Conservation (phyloP, 2,329 filamentous ascomycete species). For the Trichothecium sympodiale region DNA sequence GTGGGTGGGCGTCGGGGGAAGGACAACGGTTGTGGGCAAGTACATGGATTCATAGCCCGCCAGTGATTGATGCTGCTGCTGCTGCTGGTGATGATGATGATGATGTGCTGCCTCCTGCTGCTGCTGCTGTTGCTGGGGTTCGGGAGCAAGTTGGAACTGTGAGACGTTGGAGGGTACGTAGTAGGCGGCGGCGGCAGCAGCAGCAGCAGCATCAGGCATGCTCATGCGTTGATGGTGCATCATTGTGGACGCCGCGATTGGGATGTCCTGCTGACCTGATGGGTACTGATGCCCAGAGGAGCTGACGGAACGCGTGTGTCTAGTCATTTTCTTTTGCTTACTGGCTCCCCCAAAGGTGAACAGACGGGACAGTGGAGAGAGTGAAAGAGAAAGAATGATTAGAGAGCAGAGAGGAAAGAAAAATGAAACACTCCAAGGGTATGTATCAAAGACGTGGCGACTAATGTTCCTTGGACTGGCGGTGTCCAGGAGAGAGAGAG, state of each 20-base stretch:
- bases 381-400: conserved; percentile 3
- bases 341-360: no score
- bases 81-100: conserved; percentile 3
- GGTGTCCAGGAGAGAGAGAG: not conserved
- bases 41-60: conserved; percentile 30
- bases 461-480: no score
- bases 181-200: conserved; percentile 14
- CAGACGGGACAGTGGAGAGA: conserved; percentile 1
- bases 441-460: not conserved
- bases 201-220: no score
- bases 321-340: no score
- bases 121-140: conserved; percentile 17
- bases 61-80: conserved; percentile 2
- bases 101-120: conserved; percentile 31
- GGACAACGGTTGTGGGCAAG: conserved; percentile 16
- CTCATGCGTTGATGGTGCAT: conserved; percentile 29
- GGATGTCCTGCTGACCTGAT: conserved; percentile 1
- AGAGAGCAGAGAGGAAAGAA: conserved; percentile 3
- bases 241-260: conserved; percentile 27
- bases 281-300: not conserved
- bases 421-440: conserved; percentile 3
- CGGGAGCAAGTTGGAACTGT: conserved; percentile 16
- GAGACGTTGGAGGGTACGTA: conserved; percentile 22
- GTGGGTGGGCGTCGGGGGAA: conserved; percentile 25
- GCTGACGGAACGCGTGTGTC: conserved; percentile 1